These are phyloP conservation scores for Auricularia cornea DNA, from an alignment of 768 basidiomycete species.

Conservation along the genomic window DNA sequence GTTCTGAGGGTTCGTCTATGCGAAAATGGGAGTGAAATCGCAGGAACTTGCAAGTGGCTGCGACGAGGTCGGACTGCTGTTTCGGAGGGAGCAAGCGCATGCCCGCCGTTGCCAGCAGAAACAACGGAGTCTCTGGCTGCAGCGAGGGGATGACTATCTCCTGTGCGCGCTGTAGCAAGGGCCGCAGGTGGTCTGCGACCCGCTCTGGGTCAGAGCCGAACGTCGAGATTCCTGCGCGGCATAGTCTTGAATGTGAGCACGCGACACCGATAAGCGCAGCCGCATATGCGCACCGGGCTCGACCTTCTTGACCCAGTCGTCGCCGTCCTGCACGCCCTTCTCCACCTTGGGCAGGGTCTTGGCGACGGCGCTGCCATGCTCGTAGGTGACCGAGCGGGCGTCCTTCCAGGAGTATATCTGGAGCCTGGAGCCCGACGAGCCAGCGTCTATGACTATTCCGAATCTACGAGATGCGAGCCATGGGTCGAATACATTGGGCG, in stretches of 20 bases:
- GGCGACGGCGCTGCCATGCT: slow-evolving; percentile 40
- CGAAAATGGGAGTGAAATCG: slow-evolving; percentile 67
- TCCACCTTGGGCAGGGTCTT: slow-evolving; percentile 74
- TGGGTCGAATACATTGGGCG: slow-evolving; percentile 57
- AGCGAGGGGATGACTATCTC: slow-evolving; percentile 80
- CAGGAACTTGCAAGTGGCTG: slow-evolving; percentile 70
- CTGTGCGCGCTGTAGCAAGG: slow-evolving; percentile 75
- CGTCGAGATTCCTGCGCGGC: slow-evolving; percentile 72
- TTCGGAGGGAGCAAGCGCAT: slow-evolving; percentile 78
- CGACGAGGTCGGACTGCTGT: slow-evolving; percentile 65
- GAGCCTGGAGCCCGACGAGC: slow-evolving; percentile 90
- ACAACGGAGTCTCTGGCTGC: slow-evolving; percentile 78
- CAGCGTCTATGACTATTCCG: slow-evolving; percentile 96
- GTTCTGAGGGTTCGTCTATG: slow-evolving; percentile 53
- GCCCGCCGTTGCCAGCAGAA: slow-evolving; percentile 92
- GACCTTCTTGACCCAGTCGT: slow-evolving; percentile 84
- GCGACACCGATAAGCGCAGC: not conserved
- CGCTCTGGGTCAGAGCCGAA: slow-evolving; percentile 60
- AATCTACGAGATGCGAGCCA: slow-evolving; percentile 79
- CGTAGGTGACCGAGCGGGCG: slow-evolving; percentile 51
- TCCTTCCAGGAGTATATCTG: slow-evolving; percentile 98
- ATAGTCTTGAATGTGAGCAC: not conserved
- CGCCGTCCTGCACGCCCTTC: slow-evolving; percentile 75
- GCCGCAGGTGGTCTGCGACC: slow-evolving; percentile 69
- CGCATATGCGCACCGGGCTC: slow-evolving; percentile 73